Percentiles rank a stretch among this genome's conserved stretches.
Conservation (phyloP, 306 rosid species). For the Malus sylvestris region DNA sequence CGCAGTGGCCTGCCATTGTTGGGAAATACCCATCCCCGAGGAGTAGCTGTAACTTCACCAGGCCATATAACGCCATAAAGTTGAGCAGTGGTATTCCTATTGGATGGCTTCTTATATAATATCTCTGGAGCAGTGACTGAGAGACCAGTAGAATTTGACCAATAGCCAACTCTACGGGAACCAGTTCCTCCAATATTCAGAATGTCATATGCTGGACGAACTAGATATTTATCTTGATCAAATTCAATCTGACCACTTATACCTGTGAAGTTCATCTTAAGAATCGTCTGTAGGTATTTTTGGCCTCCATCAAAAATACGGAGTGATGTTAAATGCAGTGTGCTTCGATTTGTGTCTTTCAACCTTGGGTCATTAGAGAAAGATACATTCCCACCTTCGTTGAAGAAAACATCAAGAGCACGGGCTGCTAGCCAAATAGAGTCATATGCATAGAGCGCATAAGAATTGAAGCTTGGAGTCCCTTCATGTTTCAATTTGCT, state of each 20-base stretch:
- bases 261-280: slow-evolving; percentile 57
- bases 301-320: slow-evolving; percentile 57
- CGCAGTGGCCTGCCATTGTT: slow-evolving; percentile 78
- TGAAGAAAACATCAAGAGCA: slow-evolving; percentile 56
- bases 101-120: slow-evolving; percentile 27
- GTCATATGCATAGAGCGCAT: slow-evolving; percentile 84
- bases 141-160: slow-evolving; percentile 67
- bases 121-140: slow-evolving; percentile 56
- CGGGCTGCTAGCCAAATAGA: slow-evolving; percentile 77
- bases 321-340: slow-evolving; percentile 52
- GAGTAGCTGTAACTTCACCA: slow-evolving; percentile 40
- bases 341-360: slow-evolving; percentile 43
- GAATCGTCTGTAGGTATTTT: slow-evolving; percentile 45
- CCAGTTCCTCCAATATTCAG: slow-evolving; percentile 65
- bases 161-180: slow-evolving; percentile 52
- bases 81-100: slow-evolving; percentile 31
- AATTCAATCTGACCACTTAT: slow-evolving; percentile 62
- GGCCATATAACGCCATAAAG: slow-evolving; percentile 74
- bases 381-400: slow-evolving; percentile 59
- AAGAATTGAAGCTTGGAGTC: slow-evolving; percentile 53
- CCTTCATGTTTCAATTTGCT: slow-evolving; percentile 30
- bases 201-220: slow-evolving; percentile 66
- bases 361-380: slow-evolving; percentile 68
- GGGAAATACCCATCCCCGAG: slow-evolving; percentile 94
- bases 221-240: slow-evolving; percentile 45